Conservation (phyloP, 129 eudicot genomes). For the Glebionis coronaria region DNA sequence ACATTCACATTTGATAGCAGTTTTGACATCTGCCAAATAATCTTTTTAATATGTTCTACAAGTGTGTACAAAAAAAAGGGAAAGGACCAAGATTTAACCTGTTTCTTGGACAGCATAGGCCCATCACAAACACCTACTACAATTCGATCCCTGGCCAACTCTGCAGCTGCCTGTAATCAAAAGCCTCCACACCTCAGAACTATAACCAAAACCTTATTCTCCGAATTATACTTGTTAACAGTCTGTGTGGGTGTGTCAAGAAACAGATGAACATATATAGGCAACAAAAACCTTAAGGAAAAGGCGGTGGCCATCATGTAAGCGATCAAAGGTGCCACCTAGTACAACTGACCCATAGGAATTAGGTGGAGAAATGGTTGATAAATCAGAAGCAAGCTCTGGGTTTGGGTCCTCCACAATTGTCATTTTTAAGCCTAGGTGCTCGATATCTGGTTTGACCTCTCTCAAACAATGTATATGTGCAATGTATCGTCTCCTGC, state of each 20-base stretch:
- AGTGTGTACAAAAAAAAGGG: not conserved
- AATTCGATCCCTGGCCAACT: constrained; percentile 64
- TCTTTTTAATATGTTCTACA: too few relatives aligned
- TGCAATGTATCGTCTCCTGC: constrained; percentile 19
- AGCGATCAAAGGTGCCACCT: constrained; percentile 92
- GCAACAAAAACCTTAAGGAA: constrained; percentile 62
- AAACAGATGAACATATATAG: constrained; percentile 3
- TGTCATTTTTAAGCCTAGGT: constrained; percentile 27
- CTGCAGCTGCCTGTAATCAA: constrained; percentile 68
- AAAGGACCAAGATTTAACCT: constrained; percentile 36
- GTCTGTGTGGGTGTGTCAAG: constrained; percentile 1
- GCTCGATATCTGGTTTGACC: not conserved
- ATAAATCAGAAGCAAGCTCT: constrained; percentile 16
- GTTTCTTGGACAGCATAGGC: constrained; percentile 74
- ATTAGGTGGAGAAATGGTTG: constrained; percentile 51
- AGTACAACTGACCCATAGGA: constrained; percentile 70
- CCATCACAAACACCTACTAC: constrained; percentile 95
- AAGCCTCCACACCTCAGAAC: constrained; percentile 12
- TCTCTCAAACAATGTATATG: constrained; percentile 4
- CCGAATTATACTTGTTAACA: not conserved
- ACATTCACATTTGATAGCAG: too few relatives aligned
- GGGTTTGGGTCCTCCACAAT: constrained; percentile 30
- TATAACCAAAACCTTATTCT: constrained; percentile 2
- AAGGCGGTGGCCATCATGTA: constrained; percentile 88
- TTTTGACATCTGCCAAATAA: too few relatives aligned